These are phyloP conservation scores for Zizania palustris DNA, from an alignment of 202 grass and related monocot species.

Conservation along the genomic window DNA sequence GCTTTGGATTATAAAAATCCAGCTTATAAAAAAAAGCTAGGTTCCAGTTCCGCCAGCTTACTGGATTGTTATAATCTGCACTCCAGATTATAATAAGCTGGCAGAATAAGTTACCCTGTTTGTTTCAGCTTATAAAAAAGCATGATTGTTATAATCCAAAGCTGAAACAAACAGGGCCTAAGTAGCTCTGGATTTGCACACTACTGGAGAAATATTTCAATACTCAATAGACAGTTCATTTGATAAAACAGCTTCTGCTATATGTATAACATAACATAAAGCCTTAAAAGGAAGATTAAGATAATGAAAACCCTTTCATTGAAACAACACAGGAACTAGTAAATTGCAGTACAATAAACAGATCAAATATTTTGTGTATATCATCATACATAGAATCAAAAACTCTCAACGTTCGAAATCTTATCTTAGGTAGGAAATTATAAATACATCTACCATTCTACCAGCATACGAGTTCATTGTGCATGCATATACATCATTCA, in stretches of 20 bases:
- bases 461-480: background rate
- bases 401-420: background rate
- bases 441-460: background rate
- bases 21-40: too few relatives aligned
- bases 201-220: background rate
- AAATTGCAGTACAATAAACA: background rate
- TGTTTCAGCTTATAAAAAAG: too few relatives aligned
- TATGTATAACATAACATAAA: background rate
- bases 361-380: background rate
- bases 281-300: background rate
- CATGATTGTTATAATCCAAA: too few relatives aligned
- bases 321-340: too few relatives aligned
- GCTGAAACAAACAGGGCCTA: too few relatives aligned
- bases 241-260: background rate
- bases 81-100: too few relatives aligned
- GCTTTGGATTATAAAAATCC: too few relatives aligned
- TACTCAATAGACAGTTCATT: background rate
- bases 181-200: background rate
- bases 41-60: too few relatives aligned
- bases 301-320: slow-evolving; percentile 1
- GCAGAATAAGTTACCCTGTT: too few relatives aligned
- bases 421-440: background rate
- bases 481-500: background rate
- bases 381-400: background rate
- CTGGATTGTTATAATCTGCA: too few relatives aligned